Conservation (phyloP, 768 basidiomycete species). For the Termitomyces sp. region DNA sequence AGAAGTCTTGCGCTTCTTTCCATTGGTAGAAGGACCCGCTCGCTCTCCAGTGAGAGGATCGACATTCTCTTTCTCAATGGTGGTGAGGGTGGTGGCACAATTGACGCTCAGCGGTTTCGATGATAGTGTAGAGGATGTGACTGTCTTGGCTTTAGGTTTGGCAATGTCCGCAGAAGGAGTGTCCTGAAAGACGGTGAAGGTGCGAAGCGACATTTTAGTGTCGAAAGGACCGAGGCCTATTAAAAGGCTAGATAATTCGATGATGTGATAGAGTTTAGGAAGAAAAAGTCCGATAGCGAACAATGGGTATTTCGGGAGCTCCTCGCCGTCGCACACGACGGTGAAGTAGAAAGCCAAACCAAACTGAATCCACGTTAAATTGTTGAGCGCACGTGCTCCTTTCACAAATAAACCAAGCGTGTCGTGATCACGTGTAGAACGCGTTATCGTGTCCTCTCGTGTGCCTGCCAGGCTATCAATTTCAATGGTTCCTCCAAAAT, state of each 20-base stretch:
- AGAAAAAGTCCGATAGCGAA: slow-evolving; percentile 7
- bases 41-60: slow-evolving; percentile 72
- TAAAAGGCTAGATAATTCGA: slow-evolving; percentile 5
- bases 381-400: slow-evolving; percentile 11
- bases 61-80: slow-evolving; percentile 74
- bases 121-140: slow-evolving; percentile 25
- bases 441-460: neutral
- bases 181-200: slow-evolving; percentile 68
- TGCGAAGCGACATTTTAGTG: slow-evolving; percentile 47
- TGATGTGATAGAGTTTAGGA: slow-evolving; percentile 1
- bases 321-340: slow-evolving; percentile 13
- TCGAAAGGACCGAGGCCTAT: slow-evolving; percentile 5
- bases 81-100: slow-evolving; percentile 30
- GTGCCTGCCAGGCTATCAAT: neutral
- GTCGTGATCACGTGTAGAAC: slow-evolving; percentile 10
- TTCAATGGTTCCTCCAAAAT: neutral
- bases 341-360: slow-evolving; percentile 17
- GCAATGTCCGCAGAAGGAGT: slow-evolving; percentile 33
- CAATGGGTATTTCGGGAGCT: slow-evolving; percentile 1
- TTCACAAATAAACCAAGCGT: slow-evolving; percentile 13
- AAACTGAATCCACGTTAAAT: slow-evolving; percentile 21
- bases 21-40: slow-evolving; percentile 33
- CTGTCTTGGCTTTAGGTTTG: slow-evolving; percentile 27
- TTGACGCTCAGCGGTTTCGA: slow-evolving; percentile 18
- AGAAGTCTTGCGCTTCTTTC: slow-evolving; percentile 65